Evolutionary conservation across 2,329 filamentous ascomycete species (phyloP).

Genomic region (Phialophora expanda): DNA sequence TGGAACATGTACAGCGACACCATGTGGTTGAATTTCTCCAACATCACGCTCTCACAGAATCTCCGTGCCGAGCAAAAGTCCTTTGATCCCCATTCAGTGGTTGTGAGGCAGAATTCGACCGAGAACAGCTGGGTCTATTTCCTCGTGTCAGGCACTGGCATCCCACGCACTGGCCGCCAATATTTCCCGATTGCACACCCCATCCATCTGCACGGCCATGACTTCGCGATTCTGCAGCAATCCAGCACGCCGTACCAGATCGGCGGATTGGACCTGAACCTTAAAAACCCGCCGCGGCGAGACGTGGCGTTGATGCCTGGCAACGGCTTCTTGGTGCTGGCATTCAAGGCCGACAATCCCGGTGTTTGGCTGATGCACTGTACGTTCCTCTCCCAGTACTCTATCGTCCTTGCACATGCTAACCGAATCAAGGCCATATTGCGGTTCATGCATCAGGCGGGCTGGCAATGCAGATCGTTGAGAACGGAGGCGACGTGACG

Average conservation of each 20-base stretch:
- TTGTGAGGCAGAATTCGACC: background rate
- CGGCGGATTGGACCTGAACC: constrained; percentile 44
- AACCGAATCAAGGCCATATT: constrained; percentile 58
- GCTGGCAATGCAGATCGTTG: constrained; percentile 61
- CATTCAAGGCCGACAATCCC: constrained; percentile 52
- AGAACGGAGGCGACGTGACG: constrained; percentile 35
- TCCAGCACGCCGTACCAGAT: constrained; percentile 56
- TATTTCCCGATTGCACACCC: constrained; percentile 53
- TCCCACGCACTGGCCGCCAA: background rate
- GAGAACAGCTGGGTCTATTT: constrained; percentile 8
- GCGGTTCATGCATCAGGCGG: constrained; percentile 74
- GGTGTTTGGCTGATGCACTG: constrained; percentile 75
- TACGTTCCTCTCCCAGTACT: background rate
- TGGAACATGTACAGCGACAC: constrained; percentile 9
- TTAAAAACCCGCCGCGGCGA: constrained; percentile 63
- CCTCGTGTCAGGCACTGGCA: background rate
- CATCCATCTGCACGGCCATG: constrained; percentile 72
- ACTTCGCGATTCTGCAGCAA: constrained; percentile 68
- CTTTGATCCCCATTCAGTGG: constrained; percentile 3
- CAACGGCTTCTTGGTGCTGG: constrained; percentile 68
- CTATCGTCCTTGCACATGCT: background rate
- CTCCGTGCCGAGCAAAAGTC: background rate
- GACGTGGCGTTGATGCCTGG: constrained; percentile 71
- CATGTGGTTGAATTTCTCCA: constrained; percentile 20
- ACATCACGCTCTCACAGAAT: constrained; percentile 5